A percentile compares a stretch with the other conserved stretches of the same genome.
These are phyloP conservation scores for Fusarium miscanthi DNA, from an alignment of 2,329 filamentous ascomycete genomes.

Conservation along the genomic window DNA sequence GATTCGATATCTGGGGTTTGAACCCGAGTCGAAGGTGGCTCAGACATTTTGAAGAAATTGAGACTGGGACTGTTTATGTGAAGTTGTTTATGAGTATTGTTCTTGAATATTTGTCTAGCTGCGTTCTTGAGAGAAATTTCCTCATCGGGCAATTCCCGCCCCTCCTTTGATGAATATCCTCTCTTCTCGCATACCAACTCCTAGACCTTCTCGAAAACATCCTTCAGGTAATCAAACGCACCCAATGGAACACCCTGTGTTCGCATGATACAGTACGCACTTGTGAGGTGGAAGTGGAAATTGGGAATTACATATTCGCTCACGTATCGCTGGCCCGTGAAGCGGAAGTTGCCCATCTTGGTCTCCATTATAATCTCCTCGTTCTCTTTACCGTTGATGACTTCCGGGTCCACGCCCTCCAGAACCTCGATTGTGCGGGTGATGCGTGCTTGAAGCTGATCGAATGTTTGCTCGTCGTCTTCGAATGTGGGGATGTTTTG, in stretches of 20 bases:
- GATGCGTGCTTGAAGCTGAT: slow-evolving; percentile 47
- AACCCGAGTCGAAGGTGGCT: slow-evolving; percentile 21
- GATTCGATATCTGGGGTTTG: slow-evolving; percentile 24
- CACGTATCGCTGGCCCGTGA: slow-evolving; percentile 55
- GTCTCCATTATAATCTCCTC: slow-evolving; percentile 42
- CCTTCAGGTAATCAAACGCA: slow-evolving; percentile 63
- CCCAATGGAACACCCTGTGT: slow-evolving; percentile 67
- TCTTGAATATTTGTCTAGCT: neutral
- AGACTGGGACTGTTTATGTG: neutral
- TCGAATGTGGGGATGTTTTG: slow-evolving; percentile 29
- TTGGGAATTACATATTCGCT: slow-evolving; percentile 63
- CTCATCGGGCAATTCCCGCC: slow-evolving; percentile 41
- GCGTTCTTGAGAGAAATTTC: slow-evolving; percentile 29
- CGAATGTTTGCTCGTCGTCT: slow-evolving; percentile 46
- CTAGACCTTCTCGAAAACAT: slow-evolving; percentile 40
- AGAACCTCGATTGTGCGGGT: slow-evolving; percentile 44
- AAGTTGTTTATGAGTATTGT: neutral
- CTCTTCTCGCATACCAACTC: slow-evolving; percentile 34
- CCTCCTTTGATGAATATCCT: slow-evolving; percentile 43
- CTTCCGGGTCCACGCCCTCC: slow-evolving; percentile 42
- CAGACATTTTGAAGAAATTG: slow-evolving; percentile 22
- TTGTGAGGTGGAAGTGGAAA: slow-evolving; percentile 69
- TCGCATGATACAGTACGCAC: slow-evolving; percentile 67
- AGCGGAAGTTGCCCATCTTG: slow-evolving; percentile 42
- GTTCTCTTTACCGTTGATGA: slow-evolving; percentile 39